Evolutionary conservation across 495 filamentous ascomycete species (phyloP).

Genomic region (Podospora sp.): DNA sequence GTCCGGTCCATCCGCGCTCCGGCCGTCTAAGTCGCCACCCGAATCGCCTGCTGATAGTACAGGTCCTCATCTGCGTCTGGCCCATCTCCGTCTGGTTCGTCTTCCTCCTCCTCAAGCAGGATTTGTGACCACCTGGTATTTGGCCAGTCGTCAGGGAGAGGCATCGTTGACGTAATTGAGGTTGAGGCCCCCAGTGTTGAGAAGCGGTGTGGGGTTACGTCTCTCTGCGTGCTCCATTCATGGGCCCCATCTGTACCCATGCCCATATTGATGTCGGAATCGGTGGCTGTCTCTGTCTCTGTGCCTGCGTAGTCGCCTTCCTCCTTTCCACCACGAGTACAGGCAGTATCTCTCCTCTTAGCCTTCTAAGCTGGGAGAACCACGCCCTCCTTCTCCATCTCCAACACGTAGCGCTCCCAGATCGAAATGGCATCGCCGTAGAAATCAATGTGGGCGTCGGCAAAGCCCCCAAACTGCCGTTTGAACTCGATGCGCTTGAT

Average conservation of each 20-base stretch:
- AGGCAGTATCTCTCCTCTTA: neutral
- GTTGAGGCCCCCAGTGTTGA: too few relatives aligned
- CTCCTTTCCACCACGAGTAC: neutral
- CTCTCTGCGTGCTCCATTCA: neutral
- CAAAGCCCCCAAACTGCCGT: conserved; percentile 77
- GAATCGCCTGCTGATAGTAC: neutral
- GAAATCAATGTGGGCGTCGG: conserved; percentile 84
- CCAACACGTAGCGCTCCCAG: conserved; percentile 86
- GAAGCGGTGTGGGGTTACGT: neutral
- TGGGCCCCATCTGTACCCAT: neutral
- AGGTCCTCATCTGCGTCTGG: neutral
- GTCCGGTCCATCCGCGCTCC: neutral
- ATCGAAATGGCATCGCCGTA: conserved; percentile 77
- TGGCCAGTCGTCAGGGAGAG: too few relatives aligned
- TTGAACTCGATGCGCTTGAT: conserved; percentile 95
- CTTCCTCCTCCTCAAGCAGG: neutral
- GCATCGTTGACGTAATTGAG: too few relatives aligned
- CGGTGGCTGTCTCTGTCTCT: neutral
- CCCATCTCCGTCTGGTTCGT: neutral
- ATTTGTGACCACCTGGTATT: neutral
- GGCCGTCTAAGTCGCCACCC: neutral
- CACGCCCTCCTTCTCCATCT: conserved; percentile 75
- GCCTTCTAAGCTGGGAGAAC: conserved; percentile 35
- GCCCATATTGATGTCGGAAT: neutral
- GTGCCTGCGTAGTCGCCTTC: too few relatives aligned